These are phyloP conservation scores for Suillus hirtellus DNA, from an alignment of 768 basidiomycete species.

Conservation along the genomic window DNA sequence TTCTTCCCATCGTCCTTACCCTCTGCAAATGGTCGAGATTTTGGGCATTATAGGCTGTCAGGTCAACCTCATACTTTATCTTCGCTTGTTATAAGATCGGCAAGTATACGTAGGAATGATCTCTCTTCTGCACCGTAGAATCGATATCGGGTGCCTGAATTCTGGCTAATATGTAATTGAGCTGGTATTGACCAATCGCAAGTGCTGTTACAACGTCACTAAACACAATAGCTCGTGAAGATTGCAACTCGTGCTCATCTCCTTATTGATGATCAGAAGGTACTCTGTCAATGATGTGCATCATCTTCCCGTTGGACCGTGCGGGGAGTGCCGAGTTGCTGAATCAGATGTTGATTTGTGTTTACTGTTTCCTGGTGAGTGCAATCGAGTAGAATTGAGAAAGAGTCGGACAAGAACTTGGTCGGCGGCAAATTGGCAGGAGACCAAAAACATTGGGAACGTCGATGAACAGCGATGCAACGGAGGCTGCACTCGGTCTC, in stretches of 20 bases:
- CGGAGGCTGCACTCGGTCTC: conserved; percentile 59
- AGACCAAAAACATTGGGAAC: neutral
- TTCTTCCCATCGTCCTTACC: neutral
- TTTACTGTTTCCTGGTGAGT: conserved; percentile 9
- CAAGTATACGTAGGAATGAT: neutral
- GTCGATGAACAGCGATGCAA: conserved; percentile 54
- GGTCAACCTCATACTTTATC: neutral
- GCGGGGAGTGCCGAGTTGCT: conserved; percentile 8
- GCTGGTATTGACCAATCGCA: neutral
- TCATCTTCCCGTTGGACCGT: neutral
- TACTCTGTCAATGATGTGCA: neutral
- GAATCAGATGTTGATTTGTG: conserved; percentile 1
- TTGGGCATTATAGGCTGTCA: neutral
- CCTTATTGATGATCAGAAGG: neutral
- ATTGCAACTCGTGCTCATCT: neutral
- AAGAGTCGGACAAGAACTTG: conserved; percentile 3
- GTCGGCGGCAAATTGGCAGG: conserved; percentile 3
- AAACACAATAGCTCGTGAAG: neutral
- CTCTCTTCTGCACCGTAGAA: neutral
- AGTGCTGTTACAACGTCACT: neutral
- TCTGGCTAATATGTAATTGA: conserved; percentile 4
- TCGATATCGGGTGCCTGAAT: neutral
- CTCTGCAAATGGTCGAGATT: neutral
- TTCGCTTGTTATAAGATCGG: neutral
- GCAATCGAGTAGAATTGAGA: neutral